These are phyloP conservation scores for Prunus campanulata DNA, from an alignment of 306 rosid genomes.

Conservation along the genomic window DNA sequence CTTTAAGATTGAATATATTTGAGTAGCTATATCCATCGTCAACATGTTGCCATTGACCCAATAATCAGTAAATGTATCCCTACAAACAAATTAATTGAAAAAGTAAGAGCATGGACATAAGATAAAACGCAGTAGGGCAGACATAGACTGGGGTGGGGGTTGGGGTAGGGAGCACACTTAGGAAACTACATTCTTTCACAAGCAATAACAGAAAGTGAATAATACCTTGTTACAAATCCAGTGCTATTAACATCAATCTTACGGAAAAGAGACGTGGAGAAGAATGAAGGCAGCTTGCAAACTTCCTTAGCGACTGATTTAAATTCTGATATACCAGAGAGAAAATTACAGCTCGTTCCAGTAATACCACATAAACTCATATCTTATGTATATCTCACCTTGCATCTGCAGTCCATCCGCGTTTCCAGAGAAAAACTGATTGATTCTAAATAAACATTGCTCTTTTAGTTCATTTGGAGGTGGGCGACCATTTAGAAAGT, in stretches of 20 bases:
- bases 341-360: constrained; percentile 35
- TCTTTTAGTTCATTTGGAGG: constrained; percentile 79
- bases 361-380: constrained; percentile 25
- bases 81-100: constrained; percentile 28
- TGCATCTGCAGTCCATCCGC: constrained; percentile 72
- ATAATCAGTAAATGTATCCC: constrained; percentile 79
- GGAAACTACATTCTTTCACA: constrained; percentile 5
- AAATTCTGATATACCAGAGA: constrained; percentile 62
- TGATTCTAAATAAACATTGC: constrained; percentile 60
- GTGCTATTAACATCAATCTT: constrained; percentile 76
- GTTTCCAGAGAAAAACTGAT: constrained; percentile 74
- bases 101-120: constrained; percentile 5
- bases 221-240: constrained; percentile 83
- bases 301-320: constrained; percentile 80
- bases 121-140: neutral
- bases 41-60: constrained; percentile 87
- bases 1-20: constrained; percentile 76
- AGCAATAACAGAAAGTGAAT: constrained; percentile 19
- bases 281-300: constrained; percentile 96
- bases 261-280: constrained; percentile 69
- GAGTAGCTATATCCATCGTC: constrained; percentile 84
- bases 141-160: neutral
- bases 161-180: neutral
- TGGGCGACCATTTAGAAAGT: constrained; percentile 87
- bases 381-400: constrained; percentile 57